Evolutionary conservation across 805 yeast genomes (phyloP).

Genomic region (Wickerhamiella shivajii): DNA sequence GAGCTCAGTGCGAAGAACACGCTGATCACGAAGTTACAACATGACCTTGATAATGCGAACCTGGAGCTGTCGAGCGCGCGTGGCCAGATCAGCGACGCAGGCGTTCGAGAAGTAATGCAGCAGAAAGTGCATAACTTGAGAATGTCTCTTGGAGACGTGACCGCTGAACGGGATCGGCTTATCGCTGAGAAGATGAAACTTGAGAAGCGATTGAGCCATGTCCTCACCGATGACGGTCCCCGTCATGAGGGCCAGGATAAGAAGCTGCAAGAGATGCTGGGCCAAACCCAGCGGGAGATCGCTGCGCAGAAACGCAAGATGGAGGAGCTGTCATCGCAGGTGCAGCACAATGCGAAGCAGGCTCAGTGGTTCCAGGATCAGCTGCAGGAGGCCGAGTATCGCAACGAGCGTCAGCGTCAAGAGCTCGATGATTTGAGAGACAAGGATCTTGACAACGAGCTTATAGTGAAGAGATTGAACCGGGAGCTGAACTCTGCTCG

Average conservation of each 20-base stretch:
- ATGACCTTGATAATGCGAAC: constrained; percentile 3
- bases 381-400: constrained; percentile 35
- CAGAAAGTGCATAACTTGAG: constrained; percentile 42
- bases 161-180: constrained; percentile 48
- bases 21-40: constrained; percentile 3
- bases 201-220: constrained; percentile 32
- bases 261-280: constrained; percentile 25
- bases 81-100: constrained; percentile 1
- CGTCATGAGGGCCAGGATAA: constrained; percentile 13
- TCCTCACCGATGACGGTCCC: constrained; percentile 29
- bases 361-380: constrained; percentile 33
- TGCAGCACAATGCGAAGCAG: constrained; percentile 20
- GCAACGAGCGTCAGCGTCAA: constrained; percentile 29
- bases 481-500: constrained; percentile 4
- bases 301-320: constrained; percentile 16
- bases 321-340: constrained; percentile 16
- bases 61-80: constrained; percentile 1
- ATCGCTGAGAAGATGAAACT: constrained; percentile 34
- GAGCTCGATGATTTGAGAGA: constrained; percentile 26
- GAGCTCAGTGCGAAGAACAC: constrained; percentile 8
- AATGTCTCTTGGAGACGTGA: constrained; percentile 44
- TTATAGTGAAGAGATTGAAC: constrained; percentile 5
- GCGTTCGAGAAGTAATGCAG: constrained; percentile 6
- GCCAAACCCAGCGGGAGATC: constrained; percentile 15
- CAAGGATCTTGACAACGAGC: constrained; percentile 15